Evolutionary conservation across 176 grass and related monocot species (phyloP), one percentile per base, ranked within the genome.

Genomic region (Leersia perrieri): DNA sequence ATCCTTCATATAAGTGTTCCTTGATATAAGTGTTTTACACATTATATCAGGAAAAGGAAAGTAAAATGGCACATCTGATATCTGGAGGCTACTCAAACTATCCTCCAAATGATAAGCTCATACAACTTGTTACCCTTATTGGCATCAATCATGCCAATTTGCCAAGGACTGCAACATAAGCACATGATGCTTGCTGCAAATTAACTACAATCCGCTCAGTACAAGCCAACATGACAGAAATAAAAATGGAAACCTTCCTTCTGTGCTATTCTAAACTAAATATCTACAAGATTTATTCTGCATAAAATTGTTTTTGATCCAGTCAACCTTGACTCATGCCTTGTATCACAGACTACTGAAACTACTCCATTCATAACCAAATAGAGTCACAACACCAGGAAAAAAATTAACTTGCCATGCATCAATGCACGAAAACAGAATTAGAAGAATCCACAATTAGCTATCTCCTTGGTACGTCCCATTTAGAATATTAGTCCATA

Each of bases 101-200:
- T 14, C 22, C 58, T 65, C 20, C 66, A 72, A 41, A 0, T 22
- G 53, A 77, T 38, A 77, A 63, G 30, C 3, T 6, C 38, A 1
- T n/a, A 69, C 3, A 58, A 25, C 53, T 58, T 58, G 53, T 58
- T 62, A 76, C 3, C 26, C 58, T 60, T 25, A 39, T 58, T 49
- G 29, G 4, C 10, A n/a, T 76, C n/a, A 40, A 74, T 25, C 70
- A 75, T 80, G 70, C 9, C 39, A 84, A 75, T 51, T 70, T 80
- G 70, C 9, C 39, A 84, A 74, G 30, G 20, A n/a, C n/a, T n/a
- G 2, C 29, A 55, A 34, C 4, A 16, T 53, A 73, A 31, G 41
- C 9, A 63, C 14, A 34, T 35, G 22, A 7, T 18, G 58, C n/a
- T 71, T 73, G 11, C 18, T 7, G 22, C 16, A 64, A 85, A 77